phyloP scores from a whole-genome alignment of 2,329 filamentous ascomycete genomes.

The Beauveria rudraprayagi region DNA sequence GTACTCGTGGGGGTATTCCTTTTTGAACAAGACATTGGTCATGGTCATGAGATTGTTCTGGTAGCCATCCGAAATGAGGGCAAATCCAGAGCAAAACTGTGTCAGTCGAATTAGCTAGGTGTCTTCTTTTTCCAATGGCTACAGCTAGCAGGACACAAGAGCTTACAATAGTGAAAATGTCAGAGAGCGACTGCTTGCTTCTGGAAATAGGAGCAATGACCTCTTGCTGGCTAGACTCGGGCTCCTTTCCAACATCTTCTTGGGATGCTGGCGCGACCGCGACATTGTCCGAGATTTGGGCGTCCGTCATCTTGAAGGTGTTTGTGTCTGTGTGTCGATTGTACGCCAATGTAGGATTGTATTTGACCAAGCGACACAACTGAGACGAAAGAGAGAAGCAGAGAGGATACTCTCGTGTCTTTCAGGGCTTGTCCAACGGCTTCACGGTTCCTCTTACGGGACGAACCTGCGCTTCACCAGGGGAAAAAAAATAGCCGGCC shows the following conservation, averaged over 20 bases:
- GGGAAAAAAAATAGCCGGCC: not conserved
- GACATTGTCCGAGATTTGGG: conserved; percentile 1
- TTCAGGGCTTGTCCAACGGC: not conserved
- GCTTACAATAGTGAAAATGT: conserved; percentile 21
- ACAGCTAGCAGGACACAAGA: not conserved
- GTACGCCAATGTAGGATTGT: not conserved
- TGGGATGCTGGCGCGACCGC: not conserved
- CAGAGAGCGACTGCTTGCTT: conserved; percentile 17
- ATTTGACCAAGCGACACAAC: not conserved
- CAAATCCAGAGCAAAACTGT: conserved; percentile 24
- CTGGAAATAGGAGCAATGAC: not conserved
- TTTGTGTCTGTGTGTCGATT: not conserved
- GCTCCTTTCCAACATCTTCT: not conserved
- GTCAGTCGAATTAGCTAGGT: not conserved
- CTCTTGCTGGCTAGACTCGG: not conserved
- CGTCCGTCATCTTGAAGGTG: not conserved
- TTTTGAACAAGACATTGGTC: conserved; percentile 24
- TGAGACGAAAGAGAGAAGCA: not conserved
- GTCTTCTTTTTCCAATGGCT: too few species aligned
- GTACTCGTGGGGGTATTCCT: conserved; percentile 27
- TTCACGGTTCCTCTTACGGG: not conserved
- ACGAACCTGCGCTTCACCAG: not conserved
- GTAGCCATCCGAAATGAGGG: conserved; percentile 29
- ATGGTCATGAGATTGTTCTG: conserved; percentile 31
- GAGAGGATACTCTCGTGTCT: not conserved